These are phyloP conservation scores for Cicer arietinum DNA, from an alignment of 306 rosid species.

Conservation along the genomic window DNA sequence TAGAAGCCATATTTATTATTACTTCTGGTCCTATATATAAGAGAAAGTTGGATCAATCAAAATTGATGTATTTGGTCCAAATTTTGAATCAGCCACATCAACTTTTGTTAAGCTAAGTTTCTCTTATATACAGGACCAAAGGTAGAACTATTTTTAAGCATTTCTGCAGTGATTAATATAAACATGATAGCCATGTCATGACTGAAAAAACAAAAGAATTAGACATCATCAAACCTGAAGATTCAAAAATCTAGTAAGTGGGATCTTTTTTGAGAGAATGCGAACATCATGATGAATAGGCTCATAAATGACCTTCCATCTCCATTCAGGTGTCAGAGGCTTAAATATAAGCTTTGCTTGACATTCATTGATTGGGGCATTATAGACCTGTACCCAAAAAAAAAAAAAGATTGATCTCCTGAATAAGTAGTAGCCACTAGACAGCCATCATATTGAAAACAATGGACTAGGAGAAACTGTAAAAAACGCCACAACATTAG, in stretches of 20 bases:
- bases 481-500: neutral
- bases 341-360: slow-evolving; percentile 86
- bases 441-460: neutral
- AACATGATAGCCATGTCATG: slow-evolving; percentile 25
- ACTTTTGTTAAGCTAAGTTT: no score
- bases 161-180: slow-evolving; percentile 11
- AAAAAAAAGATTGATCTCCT: slow-evolving; percentile 24
- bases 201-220: neutral
- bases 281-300: slow-evolving; percentile 79
- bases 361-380: slow-evolving; percentile 81
- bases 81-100: no score
- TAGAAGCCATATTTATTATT: neutral
- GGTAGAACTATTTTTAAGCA: slow-evolving; percentile 1
- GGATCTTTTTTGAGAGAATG: slow-evolving; percentile 85
- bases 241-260: slow-evolving; percentile 78
- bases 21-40: no score
- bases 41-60: no score
- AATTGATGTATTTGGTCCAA: no score
- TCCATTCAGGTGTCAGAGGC: slow-evolving; percentile 80
- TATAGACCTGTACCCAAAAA: slow-evolving; percentile 69
- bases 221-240: slow-evolving; percentile 71
- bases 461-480: neutral
- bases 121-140: no score
- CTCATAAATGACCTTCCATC: slow-evolving; percentile 84
- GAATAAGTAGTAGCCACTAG: slow-evolving; percentile 14